Evolutionary conservation across 345 rosid genomes (phyloP), one percentile per base, ranked within the genome.

Genomic region (Syzygium aqueum): DNA sequence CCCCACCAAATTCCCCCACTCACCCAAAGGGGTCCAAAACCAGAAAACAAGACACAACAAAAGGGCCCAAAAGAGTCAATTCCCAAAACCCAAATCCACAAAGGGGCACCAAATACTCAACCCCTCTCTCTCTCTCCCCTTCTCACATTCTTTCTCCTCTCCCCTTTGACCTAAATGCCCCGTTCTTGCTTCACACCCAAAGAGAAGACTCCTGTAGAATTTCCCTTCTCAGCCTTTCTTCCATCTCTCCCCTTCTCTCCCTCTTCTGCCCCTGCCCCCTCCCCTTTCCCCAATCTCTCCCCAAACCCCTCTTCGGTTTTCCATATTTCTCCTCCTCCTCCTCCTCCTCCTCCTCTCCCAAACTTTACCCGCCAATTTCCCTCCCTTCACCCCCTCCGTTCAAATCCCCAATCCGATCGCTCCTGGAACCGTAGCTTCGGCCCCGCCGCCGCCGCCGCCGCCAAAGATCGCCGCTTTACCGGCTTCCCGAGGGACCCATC

Each of bases 221-320:
- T 73, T 73, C 49, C 49, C 90, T 86, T 88, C 85, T 91, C 85
- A 82, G 78, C 87, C 88, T 87, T 85, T 13, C 27, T 89, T 25
- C 85, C 88, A 85, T 92, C 87, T 93, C 94, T 78, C 80, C 83
- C 46, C 84, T 8, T 28, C 65, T 88, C 51, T 86, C 87, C 78
- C 87, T 78, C 65, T 82, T 88, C 89, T 59, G 87, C 82, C 85
- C 87, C 89, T 87, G 87, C 21, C 46, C 7, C 46, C 46, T 6
- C 46, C 46, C 46, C 89, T n/a, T 87, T 88, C 88, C 93, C 90
- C 95, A 93, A 87, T 95, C 92, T 93, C 92, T 92, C 92, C 94
- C 94, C 94, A 7, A 43, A 6, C 46, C 46, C 46, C 7, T 43
- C 92, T 90, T 89, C 86, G 67, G 86, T 85, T 86, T 90, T 88